Percentiles rank a stretch among this genome's conserved stretches.
Conservation (phyloP, 1,284 basidiomycete genomes). For the Ustilago esculenta region DNA sequence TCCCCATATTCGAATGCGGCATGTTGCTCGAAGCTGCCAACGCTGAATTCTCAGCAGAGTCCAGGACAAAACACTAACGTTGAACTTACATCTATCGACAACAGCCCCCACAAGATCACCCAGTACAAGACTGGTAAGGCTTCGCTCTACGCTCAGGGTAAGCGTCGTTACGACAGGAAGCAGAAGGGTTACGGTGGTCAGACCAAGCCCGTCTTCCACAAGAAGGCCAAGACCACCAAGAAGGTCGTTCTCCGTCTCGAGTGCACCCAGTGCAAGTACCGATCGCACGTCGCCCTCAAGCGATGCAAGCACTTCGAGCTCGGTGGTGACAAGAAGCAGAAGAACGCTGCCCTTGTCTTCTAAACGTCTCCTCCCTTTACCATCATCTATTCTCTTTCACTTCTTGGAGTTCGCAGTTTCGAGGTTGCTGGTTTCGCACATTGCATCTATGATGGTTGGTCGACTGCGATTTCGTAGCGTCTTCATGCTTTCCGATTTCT, state of each 20-base stretch:
- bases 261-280: slow-evolving; percentile 98
- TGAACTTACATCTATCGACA: background rate
- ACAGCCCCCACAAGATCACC: slow-evolving; percentile 67
- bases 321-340: slow-evolving; percentile 99
- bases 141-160: slow-evolving; percentile 82
- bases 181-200: slow-evolving; percentile 99
- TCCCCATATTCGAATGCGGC: too few relatives aligned
- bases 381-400: slow-evolving; percentile 3
- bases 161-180: slow-evolving; percentile 98
- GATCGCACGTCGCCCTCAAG: slow-evolving; percentile 79
- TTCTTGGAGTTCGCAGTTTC: slow-evolving; percentile 2
- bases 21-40: too few relatives aligned
- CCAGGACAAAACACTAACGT: too few relatives aligned
- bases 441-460: too few relatives aligned
- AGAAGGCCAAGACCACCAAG: slow-evolving; percentile 90
- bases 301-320: slow-evolving; percentile 99
- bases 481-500: slow-evolving; percentile 1
- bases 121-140: slow-evolving; percentile 69
- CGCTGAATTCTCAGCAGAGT: too few relatives aligned
- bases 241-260: slow-evolving; percentile 98
- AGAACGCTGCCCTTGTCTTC: slow-evolving; percentile 92
- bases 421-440: background rate
- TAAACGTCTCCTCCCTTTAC: slow-evolving; percentile 36
- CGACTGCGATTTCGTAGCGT: background rate
- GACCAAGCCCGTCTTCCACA: slow-evolving; percentile 99